These are phyloP conservation scores for Trifolium dubium DNA, from an alignment of 306 rosid species.

Conservation along the genomic window DNA sequence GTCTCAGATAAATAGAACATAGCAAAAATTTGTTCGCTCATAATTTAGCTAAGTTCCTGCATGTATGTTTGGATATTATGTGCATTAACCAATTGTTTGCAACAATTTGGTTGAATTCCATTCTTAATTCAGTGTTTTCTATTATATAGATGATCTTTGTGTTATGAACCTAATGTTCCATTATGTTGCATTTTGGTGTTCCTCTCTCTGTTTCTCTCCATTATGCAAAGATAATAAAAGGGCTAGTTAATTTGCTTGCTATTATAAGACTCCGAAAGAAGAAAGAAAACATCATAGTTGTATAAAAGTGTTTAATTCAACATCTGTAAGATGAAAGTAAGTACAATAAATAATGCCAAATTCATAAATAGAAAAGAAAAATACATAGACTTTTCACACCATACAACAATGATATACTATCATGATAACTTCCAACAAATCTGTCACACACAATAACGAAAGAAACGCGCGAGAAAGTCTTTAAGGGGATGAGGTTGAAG, in stretches of 20 bases:
- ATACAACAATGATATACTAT: constrained; percentile 9
- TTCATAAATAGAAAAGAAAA: constrained; percentile 13
- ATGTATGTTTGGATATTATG: too few relatives aligned
- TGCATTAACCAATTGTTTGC: too few relatives aligned
- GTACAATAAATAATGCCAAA: constrained; percentile 5
- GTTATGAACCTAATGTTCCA: neutral
- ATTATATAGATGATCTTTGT: neutral
- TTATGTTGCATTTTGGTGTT: neutral
- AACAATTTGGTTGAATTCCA: neutral
- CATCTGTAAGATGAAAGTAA: constrained; percentile 1
- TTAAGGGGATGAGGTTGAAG: neutral
- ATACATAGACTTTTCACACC: constrained; percentile 1
- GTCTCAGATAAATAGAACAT: too few relatives aligned
- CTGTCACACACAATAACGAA: neutral
- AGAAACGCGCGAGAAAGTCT: neutral
- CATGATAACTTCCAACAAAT: neutral
- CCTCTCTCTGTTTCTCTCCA: neutral
- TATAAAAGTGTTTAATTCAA: neutral
- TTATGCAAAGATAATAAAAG: neutral
- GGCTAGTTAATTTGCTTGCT: neutral
- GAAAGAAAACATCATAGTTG: neutral
- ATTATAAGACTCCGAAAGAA: neutral
- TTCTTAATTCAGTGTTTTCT: neutral
- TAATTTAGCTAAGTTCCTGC: too few relatives aligned
- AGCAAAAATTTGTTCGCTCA: too few relatives aligned